A percentile compares a stretch with the other conserved stretches of the same genome.
These are phyloP conservation scores for Rhododendron kiyosumense DNA, from an alignment of 148 eudicot genomes.

Conservation along the genomic window DNA sequence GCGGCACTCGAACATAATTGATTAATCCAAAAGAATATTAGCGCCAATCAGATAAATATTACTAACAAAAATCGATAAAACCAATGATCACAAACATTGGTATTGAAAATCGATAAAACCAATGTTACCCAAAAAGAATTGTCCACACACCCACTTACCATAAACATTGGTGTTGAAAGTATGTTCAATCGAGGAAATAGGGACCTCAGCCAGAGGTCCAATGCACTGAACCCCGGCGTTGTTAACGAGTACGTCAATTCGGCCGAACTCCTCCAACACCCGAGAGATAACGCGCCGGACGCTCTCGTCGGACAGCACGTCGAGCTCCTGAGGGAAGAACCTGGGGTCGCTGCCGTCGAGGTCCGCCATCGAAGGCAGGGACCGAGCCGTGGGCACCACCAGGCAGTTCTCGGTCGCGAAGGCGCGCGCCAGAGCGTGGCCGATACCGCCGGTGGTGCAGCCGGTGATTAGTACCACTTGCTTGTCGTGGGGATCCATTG, in stretches of 20 bases:
- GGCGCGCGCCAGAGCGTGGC: conserved; percentile 71
- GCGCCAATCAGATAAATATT: not conserved
- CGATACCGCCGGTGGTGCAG: conserved; percentile 77
- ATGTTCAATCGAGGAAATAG: conserved; percentile 41
- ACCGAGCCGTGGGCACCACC: conserved; percentile 72
- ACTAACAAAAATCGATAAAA: not conserved
- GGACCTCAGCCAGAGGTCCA: conserved; percentile 87
- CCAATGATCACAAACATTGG: not conserved
- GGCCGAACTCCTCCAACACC: conserved; percentile 53
- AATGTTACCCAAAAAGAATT: not conserved
- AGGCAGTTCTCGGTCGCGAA: conserved; percentile 61
- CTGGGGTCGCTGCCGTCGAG: conserved; percentile 27
- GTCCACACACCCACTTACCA: conserved; percentile 29
- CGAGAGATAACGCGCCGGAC: conserved; percentile 38
- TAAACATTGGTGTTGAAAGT: conserved; percentile 81
- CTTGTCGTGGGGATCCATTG: conserved; percentile 22
- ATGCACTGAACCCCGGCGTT: conserved; percentile 87
- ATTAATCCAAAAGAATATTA: not conserved
- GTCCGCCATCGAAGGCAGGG: conserved; percentile 52
- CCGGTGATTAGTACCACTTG: conserved; percentile 75
- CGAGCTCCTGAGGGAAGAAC: conserved; percentile 55
- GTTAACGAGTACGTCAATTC: conserved; percentile 67
- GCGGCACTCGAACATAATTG: too few species aligned
- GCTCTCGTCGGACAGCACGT: conserved; percentile 62
- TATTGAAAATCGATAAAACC: not conserved